Conservation (phyloP, 208 protist genomes). For the Trypanosoma vivax region DNA sequence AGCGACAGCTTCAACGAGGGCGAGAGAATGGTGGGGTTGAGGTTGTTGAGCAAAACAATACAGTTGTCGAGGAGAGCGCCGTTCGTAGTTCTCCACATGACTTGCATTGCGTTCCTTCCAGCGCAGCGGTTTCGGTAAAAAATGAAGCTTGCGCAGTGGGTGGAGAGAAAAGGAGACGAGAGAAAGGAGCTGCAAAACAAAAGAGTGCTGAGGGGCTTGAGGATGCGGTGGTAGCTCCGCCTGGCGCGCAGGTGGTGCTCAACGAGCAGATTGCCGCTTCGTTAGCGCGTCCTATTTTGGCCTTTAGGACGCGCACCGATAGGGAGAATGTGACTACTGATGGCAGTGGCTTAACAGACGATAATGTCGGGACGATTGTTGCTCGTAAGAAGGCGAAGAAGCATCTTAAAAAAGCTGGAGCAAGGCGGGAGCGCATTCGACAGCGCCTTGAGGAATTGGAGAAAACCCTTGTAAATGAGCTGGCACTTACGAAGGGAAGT, state of each 20-base stretch:
- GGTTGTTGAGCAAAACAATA: not conserved
- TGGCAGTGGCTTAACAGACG: not conserved
- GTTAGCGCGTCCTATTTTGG: conserved; percentile 7
- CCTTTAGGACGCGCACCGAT: conserved; percentile 3
- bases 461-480: conserved; percentile 29
- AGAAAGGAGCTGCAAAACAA: conserved; percentile 13
- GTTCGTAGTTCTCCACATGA: too few species aligned
- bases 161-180: not conserved
- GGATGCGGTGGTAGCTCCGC: conserved; percentile 12
- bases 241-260: conserved; percentile 4
- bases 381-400: conserved; percentile 81
- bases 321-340: not conserved
- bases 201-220: conserved; percentile 1
- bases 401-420: conserved; percentile 57
- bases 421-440: conserved; percentile 36
- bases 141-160: not conserved
- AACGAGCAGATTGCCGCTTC: conserved; percentile 17
- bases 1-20: conserved; percentile 16
- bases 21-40: not conserved
- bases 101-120: too few species aligned
- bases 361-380: conserved; percentile 49
- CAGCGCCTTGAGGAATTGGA: conserved; percentile 33
- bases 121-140: not conserved
- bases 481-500: conserved; percentile 14
- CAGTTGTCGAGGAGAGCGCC: too few species aligned